Percentiles rank a stretch among this genome's conserved stretches.
These are phyloP conservation scores for Solanum raphanifolium DNA, from an alignment of 257 asterid species.

Conservation along the genomic window DNA sequence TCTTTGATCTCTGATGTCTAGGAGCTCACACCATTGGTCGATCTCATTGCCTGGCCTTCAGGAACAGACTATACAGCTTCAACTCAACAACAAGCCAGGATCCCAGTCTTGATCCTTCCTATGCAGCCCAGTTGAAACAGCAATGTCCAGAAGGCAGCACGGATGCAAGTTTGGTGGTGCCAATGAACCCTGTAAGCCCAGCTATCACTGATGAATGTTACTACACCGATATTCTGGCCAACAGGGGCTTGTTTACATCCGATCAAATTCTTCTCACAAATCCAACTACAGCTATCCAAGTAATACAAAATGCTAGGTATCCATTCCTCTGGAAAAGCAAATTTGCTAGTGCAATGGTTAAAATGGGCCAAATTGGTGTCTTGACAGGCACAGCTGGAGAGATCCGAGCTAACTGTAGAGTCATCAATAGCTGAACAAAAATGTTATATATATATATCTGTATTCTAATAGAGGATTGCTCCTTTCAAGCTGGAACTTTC, in stretches of 20 bases:
- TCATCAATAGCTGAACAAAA: constrained; percentile 18
- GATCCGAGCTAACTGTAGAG: constrained; percentile 50
- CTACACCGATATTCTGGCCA: constrained; percentile 12
- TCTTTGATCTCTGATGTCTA: constrained; percentile 6
- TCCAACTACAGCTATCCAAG: constrained; percentile 17
- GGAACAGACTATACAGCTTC: constrained; percentile 47
- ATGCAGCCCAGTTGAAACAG: constrained; percentile 35
- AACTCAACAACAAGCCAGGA: constrained; percentile 31
- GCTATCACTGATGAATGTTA: constrained; percentile 15
- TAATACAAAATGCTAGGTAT: constrained; percentile 13
- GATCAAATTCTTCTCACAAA: constrained; percentile 30
- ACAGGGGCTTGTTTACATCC: constrained; percentile 29
- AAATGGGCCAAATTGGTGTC: constrained; percentile 32
- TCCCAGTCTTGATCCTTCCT: constrained; percentile 42
- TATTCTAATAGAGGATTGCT: background rate
- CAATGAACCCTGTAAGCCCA: constrained; percentile 37
- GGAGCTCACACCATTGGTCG: constrained; percentile 77
- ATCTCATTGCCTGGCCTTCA: constrained; percentile 57
- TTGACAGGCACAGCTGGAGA: constrained; percentile 43
- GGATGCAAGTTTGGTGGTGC: constrained; percentile 28
- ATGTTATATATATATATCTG: background rate
- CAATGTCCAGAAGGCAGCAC: constrained; percentile 38
- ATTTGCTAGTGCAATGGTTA: constrained; percentile 34
- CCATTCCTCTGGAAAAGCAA: constrained; percentile 20
- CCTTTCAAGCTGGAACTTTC: background rate